Conservation (phyloP, 2,329 filamentous ascomycete genomes). For the Grosmannia serpens region DNA sequence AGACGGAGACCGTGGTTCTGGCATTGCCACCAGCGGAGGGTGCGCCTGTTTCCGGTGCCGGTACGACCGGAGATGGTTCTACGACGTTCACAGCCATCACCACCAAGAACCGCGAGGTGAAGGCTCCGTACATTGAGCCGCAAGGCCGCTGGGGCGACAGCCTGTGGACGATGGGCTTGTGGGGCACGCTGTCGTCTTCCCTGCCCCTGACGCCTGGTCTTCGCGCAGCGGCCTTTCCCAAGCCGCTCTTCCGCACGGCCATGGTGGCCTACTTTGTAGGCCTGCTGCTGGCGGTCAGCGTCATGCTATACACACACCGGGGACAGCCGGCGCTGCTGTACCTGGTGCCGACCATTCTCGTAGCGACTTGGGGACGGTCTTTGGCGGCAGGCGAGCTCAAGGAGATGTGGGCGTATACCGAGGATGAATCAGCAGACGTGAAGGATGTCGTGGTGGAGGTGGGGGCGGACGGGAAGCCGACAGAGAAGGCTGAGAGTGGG, state of each 20-base stretch:
- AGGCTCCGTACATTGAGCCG: conserved; percentile 43
- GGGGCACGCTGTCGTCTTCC: not conserved
- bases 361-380: conserved; percentile 62
- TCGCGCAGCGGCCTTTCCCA: conserved; percentile 50
- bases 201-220: conserved; percentile 20
- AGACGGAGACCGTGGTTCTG: conserved; percentile 14
- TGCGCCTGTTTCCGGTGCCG: not conserved
- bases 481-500: conserved; percentile 18
- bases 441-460: conserved; percentile 44
- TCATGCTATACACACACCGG: conserved; percentile 67
- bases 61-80: not conserved
- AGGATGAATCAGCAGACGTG: conserved; percentile 50
- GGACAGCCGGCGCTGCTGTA: conserved; percentile 88
- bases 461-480: conserved; percentile 33
- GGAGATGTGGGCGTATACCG: conserved; percentile 72
- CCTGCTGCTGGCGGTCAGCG: conserved; percentile 63
- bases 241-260: conserved; percentile 74
- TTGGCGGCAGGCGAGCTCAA: conserved; percentile 57
- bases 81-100: conserved; percentile 21
- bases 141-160: conserved; percentile 72
- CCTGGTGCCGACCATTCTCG: conserved; percentile 75
- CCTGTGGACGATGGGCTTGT: conserved; percentile 53
- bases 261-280: conserved; percentile 67
- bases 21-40: conserved; percentile 15
- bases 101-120: conserved; percentile 30